Base-by-base conservation (phyloP, 2,329 filamentous ascomycete genomes). In the Zarea fungicola region DNA sequence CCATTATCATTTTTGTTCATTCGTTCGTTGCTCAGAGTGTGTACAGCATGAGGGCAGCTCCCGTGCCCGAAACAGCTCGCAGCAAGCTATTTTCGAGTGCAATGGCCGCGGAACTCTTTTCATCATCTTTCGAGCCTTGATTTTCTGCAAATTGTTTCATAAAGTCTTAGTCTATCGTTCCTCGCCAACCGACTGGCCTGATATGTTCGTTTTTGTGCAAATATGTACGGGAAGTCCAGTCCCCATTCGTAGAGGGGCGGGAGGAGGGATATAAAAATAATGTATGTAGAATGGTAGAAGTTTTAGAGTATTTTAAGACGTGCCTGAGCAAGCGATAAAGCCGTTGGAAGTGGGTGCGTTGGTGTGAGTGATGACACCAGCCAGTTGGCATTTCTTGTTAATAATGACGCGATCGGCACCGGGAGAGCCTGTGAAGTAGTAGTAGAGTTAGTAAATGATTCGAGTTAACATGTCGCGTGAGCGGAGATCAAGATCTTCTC, bases 361-460 rank as follows among this genome's bases (percentile, higher is more conserved):
- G 34, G 76, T 81, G 58, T 86, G 83, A 1, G 83, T 85, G 52
- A 86, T 83, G 36, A 74, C 68, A 34, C 80, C 81, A n/a, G 79
- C 81, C 29, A 75, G 70, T 50, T 72, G 55, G 54, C 80, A 74
- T 10, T 66, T 53, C 0, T 61, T 69, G 61, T 79, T 83, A 65
- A 84, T 79, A 26, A 85, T 64, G 46, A 84, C 78, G 41, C 82
- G 77, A 59, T 85, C 81, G 18, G 82, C 66, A 36, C 82, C 81
- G 1, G 82, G 82, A 3, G 74, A 77, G 18, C 80, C 80, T 76
- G 45, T 6, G 13, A 21, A 48, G 23, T 55, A 31, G 59, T 41
- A n/a, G n/a, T 34, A 29, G 19, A 36, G 31, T 52, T 10, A 28
- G 25, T 31, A 42, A 21, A 8, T 8, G 18, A 2, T n/a, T n/a